Percentiles rank a stretch among this genome's conserved stretches.
These are phyloP conservation scores for Leishmania braziliensis DNA, from an alignment of 208 protist genomes.

Conservation along the genomic window DNA sequence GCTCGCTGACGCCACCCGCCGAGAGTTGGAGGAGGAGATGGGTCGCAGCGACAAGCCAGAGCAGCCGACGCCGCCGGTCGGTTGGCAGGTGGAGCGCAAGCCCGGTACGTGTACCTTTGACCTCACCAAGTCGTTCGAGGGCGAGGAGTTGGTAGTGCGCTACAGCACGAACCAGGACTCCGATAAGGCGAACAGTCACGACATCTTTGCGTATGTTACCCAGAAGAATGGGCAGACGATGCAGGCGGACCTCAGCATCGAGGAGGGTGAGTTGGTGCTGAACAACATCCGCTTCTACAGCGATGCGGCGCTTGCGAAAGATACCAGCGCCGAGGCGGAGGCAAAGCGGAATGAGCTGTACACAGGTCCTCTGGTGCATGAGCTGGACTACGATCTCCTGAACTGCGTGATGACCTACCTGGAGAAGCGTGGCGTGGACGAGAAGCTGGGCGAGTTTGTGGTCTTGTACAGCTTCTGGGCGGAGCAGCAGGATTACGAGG, in stretches of 20 bases:
- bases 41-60: conserved; percentile 69
- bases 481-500: conserved; percentile 93
- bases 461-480: conserved; percentile 83
- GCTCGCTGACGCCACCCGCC: conserved; percentile 54
- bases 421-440: conserved; percentile 80
- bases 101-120: conserved; percentile 71
- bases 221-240: conserved; percentile 57
- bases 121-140: conserved; percentile 72
- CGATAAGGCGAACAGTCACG: conserved; percentile 49
- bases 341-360: conserved; percentile 64
- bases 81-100: conserved; percentile 73
- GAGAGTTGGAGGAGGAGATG: conserved; percentile 87
- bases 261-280: conserved; percentile 86
- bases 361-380: conserved; percentile 70
- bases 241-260: conserved; percentile 67
- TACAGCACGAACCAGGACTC: conserved; percentile 63
- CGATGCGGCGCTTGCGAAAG: conserved; percentile 58
- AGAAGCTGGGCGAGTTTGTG: conserved; percentile 82
- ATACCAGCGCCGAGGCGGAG: conserved; percentile 58
- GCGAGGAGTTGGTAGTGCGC: conserved; percentile 76
- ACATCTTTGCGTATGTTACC: conserved; percentile 70
- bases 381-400: conserved; percentile 79
- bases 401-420: conserved; percentile 82
- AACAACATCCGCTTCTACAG: conserved; percentile 74
- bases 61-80: conserved; percentile 68